phyloP scores from a whole-genome alignment of 108 stramenopile species.

The Nannochloropsis oceanica region DNA sequence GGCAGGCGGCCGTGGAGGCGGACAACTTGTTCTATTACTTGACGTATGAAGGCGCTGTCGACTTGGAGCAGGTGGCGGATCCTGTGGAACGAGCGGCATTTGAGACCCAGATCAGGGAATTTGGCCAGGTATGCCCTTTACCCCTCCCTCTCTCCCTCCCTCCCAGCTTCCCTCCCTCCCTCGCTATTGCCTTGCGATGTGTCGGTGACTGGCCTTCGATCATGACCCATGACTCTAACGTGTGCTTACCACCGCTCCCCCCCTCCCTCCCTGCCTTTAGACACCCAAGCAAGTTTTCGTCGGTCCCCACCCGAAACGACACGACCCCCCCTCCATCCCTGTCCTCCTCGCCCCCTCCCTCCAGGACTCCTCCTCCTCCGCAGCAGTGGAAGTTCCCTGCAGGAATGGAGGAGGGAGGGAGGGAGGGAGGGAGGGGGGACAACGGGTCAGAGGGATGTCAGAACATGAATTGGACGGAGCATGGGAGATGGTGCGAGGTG shows the following conservation, averaged over 20 bases:
- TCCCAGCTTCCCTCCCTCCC: too few species aligned
- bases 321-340: not conserved
- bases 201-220: too few species aligned
- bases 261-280: too few species aligned
- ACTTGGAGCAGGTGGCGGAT: slow-evolving; percentile 20
- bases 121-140: not conserved
- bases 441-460: not conserved
- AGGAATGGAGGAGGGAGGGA: not conserved
- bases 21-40: slow-evolving; percentile 73
- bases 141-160: not conserved
- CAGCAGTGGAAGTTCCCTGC: not conserved
- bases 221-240: too few species aligned
- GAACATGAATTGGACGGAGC: not conserved
- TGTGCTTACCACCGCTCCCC: too few species aligned
- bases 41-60: slow-evolving; percentile 53
- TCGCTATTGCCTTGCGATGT: too few species aligned
- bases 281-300: not conserved
- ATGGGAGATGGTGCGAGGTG: not conserved
- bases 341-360: not conserved
- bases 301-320: not conserved
- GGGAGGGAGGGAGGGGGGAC: not conserved
- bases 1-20: slow-evolving; percentile 57
- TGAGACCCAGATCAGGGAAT: slow-evolving; percentile 16
- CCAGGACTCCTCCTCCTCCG: not conserved
- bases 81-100: slow-evolving; percentile 22